These are phyloP conservation scores for Silene uniflora DNA, from an alignment of 148 eudicot species.

Conservation along the genomic window DNA sequence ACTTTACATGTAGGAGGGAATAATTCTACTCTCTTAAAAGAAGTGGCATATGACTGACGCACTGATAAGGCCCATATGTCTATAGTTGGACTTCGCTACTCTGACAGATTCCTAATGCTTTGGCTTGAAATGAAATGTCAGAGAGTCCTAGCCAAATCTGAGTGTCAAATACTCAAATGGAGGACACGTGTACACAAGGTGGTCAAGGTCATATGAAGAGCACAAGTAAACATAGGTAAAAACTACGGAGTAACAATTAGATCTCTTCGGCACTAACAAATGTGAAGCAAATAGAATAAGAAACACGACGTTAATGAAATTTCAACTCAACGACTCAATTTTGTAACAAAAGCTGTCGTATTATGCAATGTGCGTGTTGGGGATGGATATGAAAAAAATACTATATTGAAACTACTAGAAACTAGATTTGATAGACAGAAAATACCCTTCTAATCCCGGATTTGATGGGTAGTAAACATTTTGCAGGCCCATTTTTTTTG, in stretches of 20 bases:
- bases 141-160: background rate
- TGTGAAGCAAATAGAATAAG: no score
- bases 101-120: background rate
- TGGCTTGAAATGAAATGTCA: background rate
- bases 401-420: background rate
- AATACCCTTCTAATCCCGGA: conserved; percentile 93
- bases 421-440: background rate
- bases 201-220: background rate
- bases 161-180: background rate
- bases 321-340: background rate
- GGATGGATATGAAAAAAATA: background rate
- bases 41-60: background rate
- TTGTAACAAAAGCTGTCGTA: background rate
- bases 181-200: background rate
- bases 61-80: background rate
- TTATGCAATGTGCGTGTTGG: background rate
- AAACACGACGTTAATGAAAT: background rate
- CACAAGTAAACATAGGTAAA: background rate
- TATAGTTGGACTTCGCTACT: background rate
- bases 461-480: conserved; percentile 69
- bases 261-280: background rate
- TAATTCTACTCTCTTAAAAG: background rate
- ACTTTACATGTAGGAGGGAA: background rate
- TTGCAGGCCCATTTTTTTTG: conserved; percentile 63
- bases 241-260: background rate